phyloP scores from a whole-genome alignment of 2,329 filamentous ascomycete species.

The Paramyrothecium sp. region DNA sequence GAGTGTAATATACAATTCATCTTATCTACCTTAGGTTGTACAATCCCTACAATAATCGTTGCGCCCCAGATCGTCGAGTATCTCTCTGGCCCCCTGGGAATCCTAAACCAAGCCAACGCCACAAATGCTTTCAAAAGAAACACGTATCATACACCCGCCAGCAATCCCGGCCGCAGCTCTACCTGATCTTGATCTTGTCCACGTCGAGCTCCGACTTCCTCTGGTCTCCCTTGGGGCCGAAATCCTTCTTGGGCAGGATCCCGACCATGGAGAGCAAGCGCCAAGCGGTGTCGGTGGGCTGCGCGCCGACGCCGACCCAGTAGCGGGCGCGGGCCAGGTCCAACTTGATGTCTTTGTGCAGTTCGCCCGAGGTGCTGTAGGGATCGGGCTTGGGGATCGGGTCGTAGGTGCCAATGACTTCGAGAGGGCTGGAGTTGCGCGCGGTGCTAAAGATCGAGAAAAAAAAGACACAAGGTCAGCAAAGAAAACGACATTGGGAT shows the following conservation, averaged over 20 bases:
- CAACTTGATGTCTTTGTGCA: constrained; percentile 89
- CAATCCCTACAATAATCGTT: no score
- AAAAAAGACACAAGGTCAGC: constrained; percentile 1
- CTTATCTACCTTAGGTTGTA: no score
- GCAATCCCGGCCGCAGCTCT: background rate
- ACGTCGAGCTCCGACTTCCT: constrained; percentile 21
- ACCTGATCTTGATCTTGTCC: constrained; percentile 27
- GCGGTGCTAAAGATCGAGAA: constrained; percentile 61
- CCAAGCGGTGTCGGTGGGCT: constrained; percentile 90
- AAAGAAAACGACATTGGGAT: no score
- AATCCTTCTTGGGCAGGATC: constrained; percentile 35
- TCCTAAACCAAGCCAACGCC: constrained; percentile 21
- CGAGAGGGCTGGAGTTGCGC: constrained; percentile 82
- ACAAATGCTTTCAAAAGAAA: constrained; percentile 20
- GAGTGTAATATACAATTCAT: no score
- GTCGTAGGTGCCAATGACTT: constrained; percentile 83
- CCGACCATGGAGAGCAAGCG: constrained; percentile 77
- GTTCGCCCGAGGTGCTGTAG: constrained; percentile 60
- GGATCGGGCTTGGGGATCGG: constrained; percentile 62
- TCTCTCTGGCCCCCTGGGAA: background rate
- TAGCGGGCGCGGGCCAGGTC: constrained; percentile 82
- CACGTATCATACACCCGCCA: constrained; percentile 23
- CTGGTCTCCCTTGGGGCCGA: constrained; percentile 26
- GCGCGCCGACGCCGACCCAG: constrained; percentile 95
- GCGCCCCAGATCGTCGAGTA: no score